Evolutionary conservation across 169 alveolate genomes (phyloP), one percentile per base, ranked within the genome.

Genomic region (Eimeria zaria): DNA sequence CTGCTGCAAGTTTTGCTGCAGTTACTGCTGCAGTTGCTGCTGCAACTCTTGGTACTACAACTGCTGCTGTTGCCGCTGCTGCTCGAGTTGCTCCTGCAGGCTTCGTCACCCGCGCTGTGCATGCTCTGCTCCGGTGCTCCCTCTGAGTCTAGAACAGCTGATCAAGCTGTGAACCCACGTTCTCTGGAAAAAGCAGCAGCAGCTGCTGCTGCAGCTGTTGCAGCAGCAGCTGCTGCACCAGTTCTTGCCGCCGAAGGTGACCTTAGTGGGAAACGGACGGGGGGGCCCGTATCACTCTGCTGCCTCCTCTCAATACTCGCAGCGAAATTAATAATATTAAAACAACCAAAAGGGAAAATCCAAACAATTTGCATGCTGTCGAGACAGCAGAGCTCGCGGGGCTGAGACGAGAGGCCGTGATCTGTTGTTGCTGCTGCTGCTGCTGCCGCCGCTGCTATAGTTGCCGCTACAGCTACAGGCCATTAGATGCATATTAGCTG

Each of bases 171-270:
- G 27, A 12, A n/a, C 20, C 24, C 80, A 22, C 20, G 55, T 33
- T n/a, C n/a, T 41, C 5, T 7, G n/a, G 83, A 51, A 73, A 24
- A 51, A 73, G 83, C 46, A 41, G 83, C 83, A 73, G 83, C 51
- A 20, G 51, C 46, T 73, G 51, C 30, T 73, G 83, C 83, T 33
- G 55, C 53, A 22, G 83, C 83, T 14, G 83, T 6, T 73, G 51
- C 11, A 11, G 53, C n/a, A 16, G 83, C 78, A 12, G 83, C 83
- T 62, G 83, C 83, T 73, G 83, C 83, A 73, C 73, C 73, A 62
- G 73, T 62, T 5, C 39, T 62, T 62, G 73, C 33, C 7, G 12
- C 27, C 14, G 83, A 73, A 73, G 83, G 83, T 73, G 55, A 73
- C 83, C 83, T 41, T 73, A 36, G 53, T 20, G 39, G 27, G n/a